These are phyloP conservation scores for Lepiota venenata DNA, from an alignment of 768 basidiomycete genomes.

Conservation along the genomic window DNA sequence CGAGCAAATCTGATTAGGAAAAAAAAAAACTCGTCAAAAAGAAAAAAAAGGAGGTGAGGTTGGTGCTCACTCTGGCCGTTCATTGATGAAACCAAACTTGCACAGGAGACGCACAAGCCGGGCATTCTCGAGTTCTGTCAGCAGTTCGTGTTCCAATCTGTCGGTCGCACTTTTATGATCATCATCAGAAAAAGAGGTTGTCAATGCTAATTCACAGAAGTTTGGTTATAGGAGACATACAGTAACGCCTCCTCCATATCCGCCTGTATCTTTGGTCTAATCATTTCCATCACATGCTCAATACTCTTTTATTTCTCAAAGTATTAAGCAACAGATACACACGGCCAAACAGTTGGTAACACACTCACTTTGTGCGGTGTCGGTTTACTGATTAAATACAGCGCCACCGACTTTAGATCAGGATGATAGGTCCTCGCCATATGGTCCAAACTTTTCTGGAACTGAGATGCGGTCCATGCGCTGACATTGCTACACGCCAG, in stretches of 20 bases:
- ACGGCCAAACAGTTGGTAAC: no score
- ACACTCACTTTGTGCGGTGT: slow-evolving; percentile 61
- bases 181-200: neutral
- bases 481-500: slow-evolving; percentile 69
- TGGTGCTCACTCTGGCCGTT: slow-evolving; percentile 87
- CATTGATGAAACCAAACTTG: slow-evolving; percentile 98
- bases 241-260: slow-evolving; percentile 84
- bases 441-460: slow-evolving; percentile 71
- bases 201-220: neutral
- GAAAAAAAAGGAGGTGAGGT: no score
- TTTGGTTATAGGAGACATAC: slow-evolving; percentile 40
- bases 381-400: slow-evolving; percentile 76
- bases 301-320: slow-evolving; percentile 47
- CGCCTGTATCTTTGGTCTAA: slow-evolving; percentile 63
- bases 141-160: slow-evolving; percentile 76
- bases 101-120: slow-evolving; percentile 83
- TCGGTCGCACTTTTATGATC: slow-evolving; percentile 62
- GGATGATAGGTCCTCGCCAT: slow-evolving; percentile 71
- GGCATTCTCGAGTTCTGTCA: slow-evolving; percentile 91
- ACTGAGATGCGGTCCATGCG: slow-evolving; percentile 56
- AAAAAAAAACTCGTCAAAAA: no score
- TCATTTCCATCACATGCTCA: slow-evolving; percentile 77
- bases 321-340: no score
- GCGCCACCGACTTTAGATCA: slow-evolving; percentile 77
- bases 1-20: slow-evolving; percentile 91